Percentiles rank a stretch among this genome's conserved stretches.
phyloP scores from a whole-genome alignment of 2,329 filamentous ascomycete genomes.

The Claviceps pazoutovae region DNA sequence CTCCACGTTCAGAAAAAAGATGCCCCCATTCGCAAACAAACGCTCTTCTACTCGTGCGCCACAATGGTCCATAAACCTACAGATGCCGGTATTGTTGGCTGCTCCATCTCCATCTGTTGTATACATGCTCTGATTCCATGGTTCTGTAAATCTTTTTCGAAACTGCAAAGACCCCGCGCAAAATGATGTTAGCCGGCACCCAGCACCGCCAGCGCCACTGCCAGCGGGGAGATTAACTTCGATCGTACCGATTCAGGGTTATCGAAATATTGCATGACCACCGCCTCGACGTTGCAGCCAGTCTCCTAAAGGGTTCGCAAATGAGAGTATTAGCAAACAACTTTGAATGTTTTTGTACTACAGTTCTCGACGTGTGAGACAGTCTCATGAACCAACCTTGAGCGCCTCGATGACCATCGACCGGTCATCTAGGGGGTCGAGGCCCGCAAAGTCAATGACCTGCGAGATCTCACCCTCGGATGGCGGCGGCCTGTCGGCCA shows the following conservation, averaged over 20 bases:
- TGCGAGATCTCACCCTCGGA: conserved; percentile 22
- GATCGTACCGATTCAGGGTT: conserved; percentile 22
- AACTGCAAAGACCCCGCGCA: conserved; percentile 21
- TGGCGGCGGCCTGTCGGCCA: conserved; percentile 23
- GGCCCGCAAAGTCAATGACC: conserved; percentile 28
- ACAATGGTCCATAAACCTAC: conserved; percentile 19
- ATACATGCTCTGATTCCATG: conserved; percentile 43
- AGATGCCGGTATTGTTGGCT: conserved; percentile 27
- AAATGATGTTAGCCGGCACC: not conserved
- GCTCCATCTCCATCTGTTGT: conserved; percentile 37
- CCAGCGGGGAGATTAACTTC: not conserved
- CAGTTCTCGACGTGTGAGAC: too few species aligned
- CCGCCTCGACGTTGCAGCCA: conserved; percentile 31
- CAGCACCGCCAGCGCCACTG: not conserved
- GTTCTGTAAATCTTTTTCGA: conserved; percentile 28
- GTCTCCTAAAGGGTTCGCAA: conserved; percentile 18
- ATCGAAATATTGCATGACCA: conserved; percentile 40
- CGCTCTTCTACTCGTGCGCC: not conserved
- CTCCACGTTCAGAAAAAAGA: not conserved
- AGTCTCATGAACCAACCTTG: conserved; percentile 18
- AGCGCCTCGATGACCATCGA: conserved; percentile 26
- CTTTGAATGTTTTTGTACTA: too few species aligned
- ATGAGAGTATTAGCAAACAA: too few species aligned
- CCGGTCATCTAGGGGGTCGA: conserved; percentile 23
- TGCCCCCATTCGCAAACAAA: not conserved